Evolutionary conservation across 352 stramenopile species (phyloP).

Genomic region (Aphanomyces stellatus): DNA sequence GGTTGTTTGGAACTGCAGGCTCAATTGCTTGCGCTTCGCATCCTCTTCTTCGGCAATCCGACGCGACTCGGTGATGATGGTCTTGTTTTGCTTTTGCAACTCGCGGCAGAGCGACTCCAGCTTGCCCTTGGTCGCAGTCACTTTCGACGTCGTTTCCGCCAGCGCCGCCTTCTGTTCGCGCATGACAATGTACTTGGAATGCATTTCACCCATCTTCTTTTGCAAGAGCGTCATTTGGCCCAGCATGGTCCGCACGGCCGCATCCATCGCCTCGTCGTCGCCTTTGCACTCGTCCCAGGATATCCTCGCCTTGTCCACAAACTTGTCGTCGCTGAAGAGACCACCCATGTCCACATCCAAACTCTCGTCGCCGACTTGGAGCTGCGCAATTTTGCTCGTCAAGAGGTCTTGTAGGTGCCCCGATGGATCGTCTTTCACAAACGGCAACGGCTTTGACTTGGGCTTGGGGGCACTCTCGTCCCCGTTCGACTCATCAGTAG

Average conservation of each 20-base stretch:
- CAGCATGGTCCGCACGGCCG: background rate
- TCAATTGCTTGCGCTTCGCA: slow-evolving; percentile 65
- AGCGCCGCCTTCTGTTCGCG: slow-evolving; percentile 48
- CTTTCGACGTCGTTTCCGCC: slow-evolving; percentile 28
- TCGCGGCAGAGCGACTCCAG: slow-evolving; percentile 79
- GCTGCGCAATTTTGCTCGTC: slow-evolving; percentile 74
- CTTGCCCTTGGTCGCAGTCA: slow-evolving; percentile 55
- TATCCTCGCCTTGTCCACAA: background rate
- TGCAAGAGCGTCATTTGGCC: slow-evolving; percentile 40
- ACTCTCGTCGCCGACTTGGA: slow-evolving; percentile 76
- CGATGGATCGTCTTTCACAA: slow-evolving; percentile 24
- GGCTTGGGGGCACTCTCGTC: background rate
- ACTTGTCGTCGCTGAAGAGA: background rate
- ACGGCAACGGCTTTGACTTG: background rate
- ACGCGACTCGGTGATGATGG: slow-evolving; percentile 71
- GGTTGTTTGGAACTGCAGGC: slow-evolving; percentile 72
- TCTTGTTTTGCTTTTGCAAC: slow-evolving; percentile 83
- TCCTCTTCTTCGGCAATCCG: slow-evolving; percentile 80
- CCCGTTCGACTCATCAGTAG: slow-evolving; percentile 16
- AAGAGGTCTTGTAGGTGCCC: slow-evolving; percentile 60
- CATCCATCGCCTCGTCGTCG: slow-evolving; percentile 8
- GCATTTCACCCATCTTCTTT: slow-evolving; percentile 74
- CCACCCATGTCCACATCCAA: slow-evolving; percentile 49
- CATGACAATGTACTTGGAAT: slow-evolving; percentile 69
- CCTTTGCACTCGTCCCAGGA: slow-evolving; percentile 9